Percentiles rank a stretch among this genome's conserved stretches.
phyloP scores from a whole-genome alignment of 2,329 filamentous ascomycete genomes.

The Nemania bipapillata region DNA sequence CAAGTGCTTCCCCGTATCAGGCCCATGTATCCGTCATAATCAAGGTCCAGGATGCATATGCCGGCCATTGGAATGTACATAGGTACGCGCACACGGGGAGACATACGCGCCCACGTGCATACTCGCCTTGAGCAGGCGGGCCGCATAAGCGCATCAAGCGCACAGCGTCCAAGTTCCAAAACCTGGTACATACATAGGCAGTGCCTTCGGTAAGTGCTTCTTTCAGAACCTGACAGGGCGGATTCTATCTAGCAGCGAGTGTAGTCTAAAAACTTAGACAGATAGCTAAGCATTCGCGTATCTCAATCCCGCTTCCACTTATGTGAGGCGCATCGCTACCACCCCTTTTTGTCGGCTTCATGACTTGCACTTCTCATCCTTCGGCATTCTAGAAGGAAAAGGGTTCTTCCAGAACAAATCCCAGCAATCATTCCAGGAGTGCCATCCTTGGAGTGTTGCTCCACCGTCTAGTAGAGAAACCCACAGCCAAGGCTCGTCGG shows the following conservation, averaged over 20 bases:
- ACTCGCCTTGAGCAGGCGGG: constrained; percentile 11
- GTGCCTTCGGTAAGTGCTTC: neutral
- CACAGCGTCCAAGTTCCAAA: neutral
- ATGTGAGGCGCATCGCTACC: neutral
- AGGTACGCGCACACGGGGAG: constrained; percentile 4
- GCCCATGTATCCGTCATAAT: constrained; percentile 12
- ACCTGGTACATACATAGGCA: neutral
- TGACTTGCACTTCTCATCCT: neutral
- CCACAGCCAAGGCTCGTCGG: constrained; percentile 18
- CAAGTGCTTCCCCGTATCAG: constrained; percentile 3
- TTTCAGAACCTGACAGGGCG: neutral
- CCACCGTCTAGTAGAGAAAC: neutral
- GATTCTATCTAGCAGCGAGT: neutral
- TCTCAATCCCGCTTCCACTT: neutral
- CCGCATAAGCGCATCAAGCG: constrained; percentile 24
- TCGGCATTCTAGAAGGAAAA: neutral
- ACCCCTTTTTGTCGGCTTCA: neutral
- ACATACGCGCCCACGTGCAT: constrained; percentile 7
- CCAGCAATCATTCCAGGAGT: neutral
- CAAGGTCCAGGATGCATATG: constrained; percentile 4
- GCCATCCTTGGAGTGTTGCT: constrained; percentile 1
- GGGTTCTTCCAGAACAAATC: neutral
- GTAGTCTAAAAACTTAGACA: neutral
- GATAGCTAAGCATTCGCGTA: neutral
- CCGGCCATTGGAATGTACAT: constrained; percentile 3